Base-by-base conservation (phyloP, 192 early-diverging fungal species). In the Podila clonocystis region DNA sequence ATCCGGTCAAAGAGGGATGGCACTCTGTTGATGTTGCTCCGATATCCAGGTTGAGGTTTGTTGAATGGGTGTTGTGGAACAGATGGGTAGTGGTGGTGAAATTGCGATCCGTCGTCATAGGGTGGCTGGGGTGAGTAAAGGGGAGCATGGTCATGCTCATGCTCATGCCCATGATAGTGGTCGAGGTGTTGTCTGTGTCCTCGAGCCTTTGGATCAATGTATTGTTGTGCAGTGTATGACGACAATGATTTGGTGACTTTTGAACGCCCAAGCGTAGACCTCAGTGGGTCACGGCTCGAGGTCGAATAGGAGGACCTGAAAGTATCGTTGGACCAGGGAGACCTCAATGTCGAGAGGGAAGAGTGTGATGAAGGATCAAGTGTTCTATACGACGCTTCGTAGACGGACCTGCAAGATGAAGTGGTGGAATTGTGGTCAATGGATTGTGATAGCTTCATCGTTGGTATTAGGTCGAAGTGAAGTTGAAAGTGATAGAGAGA, bases 1-100 rank as follows among this genome's bases (percentile, higher is more conserved):
- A 80, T 80, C n/a, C 77, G 59, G 34, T 69, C 71, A 31, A 80
- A 62, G 17, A 80, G 57, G 26, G 77, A 50, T 4, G 70, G 77
- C 31, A 64, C 50, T 58, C 69, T 38, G 17, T 67, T 62, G 59
- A 58, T 52, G 36, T 41, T 70, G 58, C 72, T 58, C 57, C 66
- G 66, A 68, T 52, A 29, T 11, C 28, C 19, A 29, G 64, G 68
- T 19, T 67, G 63, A 50, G 74, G 66, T 15, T 66, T 61, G 57
- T 63, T 65, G 49, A 45, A 52, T 68, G 41, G 30, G n/a, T 36
- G 2, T 29, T 34, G 19, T 29, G 63, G 74, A 50, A 24, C 30
- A 59, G 52, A 63, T 36, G 31, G 63, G 36, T 36, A 62, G 61
- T 36, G 62, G 50, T 22, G 67, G 67, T 61, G 74, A 70, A 50